Base-by-base conservation (phyloP, 2,329 filamentous ascomycete species). In the Monosporascus sp. region DNA sequence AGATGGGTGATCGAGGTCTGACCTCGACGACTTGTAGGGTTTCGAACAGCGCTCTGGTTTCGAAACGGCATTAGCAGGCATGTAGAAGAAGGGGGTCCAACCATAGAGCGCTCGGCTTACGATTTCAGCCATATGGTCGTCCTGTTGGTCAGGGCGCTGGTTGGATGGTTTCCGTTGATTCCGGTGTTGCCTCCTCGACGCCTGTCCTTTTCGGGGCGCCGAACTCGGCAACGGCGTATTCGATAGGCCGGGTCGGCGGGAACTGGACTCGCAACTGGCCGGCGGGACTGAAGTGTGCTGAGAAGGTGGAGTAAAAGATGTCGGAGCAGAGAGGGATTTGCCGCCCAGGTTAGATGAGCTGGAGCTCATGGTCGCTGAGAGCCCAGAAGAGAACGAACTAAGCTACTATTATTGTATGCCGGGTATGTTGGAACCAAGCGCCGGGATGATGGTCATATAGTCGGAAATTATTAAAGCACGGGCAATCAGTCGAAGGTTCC, bases 1-100 rank as follows among this genome's bases (percentile, higher is more conserved):
- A 99, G 76, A 72, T 99, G 94, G 41, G 94, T 97, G 68, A 99
- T 99, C 65, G 90, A 96, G 51, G 91, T 97, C 72, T 97, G 93
- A 51, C 94, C 94, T 64, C 94, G 90, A 55, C 94, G 87, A 66
- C 80, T 81, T n/a, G 76, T 78, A 14, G 80, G 71, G 60, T 83
- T 84, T 54, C 79, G 75, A 54, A 84, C 70, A 20, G 80, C 80
- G 59, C 80, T 74, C 57, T 69, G 43, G 54, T 22, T 43, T 37
- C 14, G 43, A 19, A 44, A 44, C n/a, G 24, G 43, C 20, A n/a
- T 59, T 49, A 56, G 54, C 31, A 24, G 44, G 53, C 60, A 51
- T 61, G 61, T 52, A 50, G 48, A 37, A 22, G 24, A 7, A 38
- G n/a, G 20, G 16, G 22, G 19, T 41, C 34, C 31, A 27, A 46